Base-by-base conservation (phyloP, 768 basidiomycete species). In the Trametopsis cervina region DNA sequence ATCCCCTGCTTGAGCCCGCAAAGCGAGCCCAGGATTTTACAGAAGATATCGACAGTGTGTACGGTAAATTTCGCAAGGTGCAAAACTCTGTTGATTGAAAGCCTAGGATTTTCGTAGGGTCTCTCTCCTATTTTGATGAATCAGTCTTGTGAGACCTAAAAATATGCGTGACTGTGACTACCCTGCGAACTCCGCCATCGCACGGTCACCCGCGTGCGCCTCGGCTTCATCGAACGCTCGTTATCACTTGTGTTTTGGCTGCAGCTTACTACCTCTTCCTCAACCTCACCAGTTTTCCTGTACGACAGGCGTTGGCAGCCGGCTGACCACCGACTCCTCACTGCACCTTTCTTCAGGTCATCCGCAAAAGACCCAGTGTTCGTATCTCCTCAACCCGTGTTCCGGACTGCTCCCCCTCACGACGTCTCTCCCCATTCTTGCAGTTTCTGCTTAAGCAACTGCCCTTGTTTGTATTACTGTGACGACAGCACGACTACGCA, bases 231-330 rank as follows among this genome's bases (percentile, higher is more conserved):
- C 61, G 59, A 60, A 60, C 55, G 58, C 56, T 59, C 58, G 57
- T 58, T 67, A 66, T 65, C 71, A 68, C 64, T 64, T 65, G 68
- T 71, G 49, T 56, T 52, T n/a, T 49, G 56, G 54, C 53, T 47
- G 51, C 51, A 53, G 51, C 58, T 63, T 69, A 69, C 70, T 65
- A 66, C 29, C 29, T 33, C 29, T 33, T 33, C 29, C 58, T 58
- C 69, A 67, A 63, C 61, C 64, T 74, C 70, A 71, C 67, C 71
- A 63, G 53, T 57, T 57, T 64, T 52, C 58, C 56, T 54, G 9
- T 33, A 33, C 45, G 43, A 44, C 27, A 36, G 59, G 57, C 58
- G 55, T 52, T 60, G 58, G 60, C 60, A 63, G 62, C 65, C 56
- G 59, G 63, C 60, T 58, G 59, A 54, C 54, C 56, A 50, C 54